Evolutionary conservation across 345 rosid species (phyloP), one percentile per base, ranked within the genome.

Genomic region (thale cress (Arabidopsis thaliana)): DNA sequence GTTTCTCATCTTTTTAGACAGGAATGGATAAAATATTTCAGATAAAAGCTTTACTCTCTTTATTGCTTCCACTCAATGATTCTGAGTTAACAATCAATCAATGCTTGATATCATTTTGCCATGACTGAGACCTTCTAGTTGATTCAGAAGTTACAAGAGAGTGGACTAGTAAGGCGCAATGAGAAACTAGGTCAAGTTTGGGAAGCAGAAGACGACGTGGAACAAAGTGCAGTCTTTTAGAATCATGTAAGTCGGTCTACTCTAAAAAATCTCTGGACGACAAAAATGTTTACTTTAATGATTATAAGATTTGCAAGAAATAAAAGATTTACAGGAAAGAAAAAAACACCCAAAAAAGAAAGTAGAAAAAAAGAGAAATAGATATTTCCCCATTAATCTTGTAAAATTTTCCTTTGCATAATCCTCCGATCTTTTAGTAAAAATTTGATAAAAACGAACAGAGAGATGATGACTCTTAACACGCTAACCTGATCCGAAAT

Each of bases 221-320:
- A 64, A 65, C 68, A 55, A 12, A 65, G 76, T 77, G 80, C 80
- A 64, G 76, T 64, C 80, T 63, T 67, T 56, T 55, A 24, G 65
- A 76, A 69, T 62, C 65, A 69, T 69, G 71, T 45, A 77, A 71
- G 80, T 77, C 80, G 80, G 76, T 77, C 66, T 77, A 45, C 67
- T 56, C 55, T 38, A 34, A 55, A 30, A 20, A 64, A 56, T 55
- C 56, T 65, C 70, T 65, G 13, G 23, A 75, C 67, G 61, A 75
- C 79, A 67, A 67, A 57, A 67, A 59, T 59, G 61, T 67, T 59
- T 28, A 67, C 79, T 68, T 68, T 75, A 67, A 75, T 68, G 74
- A 67, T 75, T 75, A 59, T 50, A 51, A 67, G 65, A 69, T 76
- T 76, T 62, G 22, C 64, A 49, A 63, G 6, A 69, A 59, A 61